phyloP scores from a whole-genome alignment of 257 asterid species.

The Verbena officinalis region DNA sequence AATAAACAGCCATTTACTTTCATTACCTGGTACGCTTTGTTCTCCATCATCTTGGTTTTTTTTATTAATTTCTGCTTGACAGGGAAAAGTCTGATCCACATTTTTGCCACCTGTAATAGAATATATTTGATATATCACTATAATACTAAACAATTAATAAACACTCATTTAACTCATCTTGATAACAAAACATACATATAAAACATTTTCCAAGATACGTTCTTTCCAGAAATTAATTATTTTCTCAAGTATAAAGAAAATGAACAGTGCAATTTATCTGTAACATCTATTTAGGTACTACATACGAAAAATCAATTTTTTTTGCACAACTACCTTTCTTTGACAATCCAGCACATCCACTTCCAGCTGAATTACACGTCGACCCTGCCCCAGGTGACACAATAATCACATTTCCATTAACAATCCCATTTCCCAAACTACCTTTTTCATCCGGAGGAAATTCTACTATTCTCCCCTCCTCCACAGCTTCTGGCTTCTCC shows the following conservation, averaged over 20 bases:
- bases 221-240: not conserved
- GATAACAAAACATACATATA: not conserved
- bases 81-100: conserved; percentile 7
- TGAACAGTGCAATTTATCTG: no score
- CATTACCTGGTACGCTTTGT: not conserved
- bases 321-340: not conserved
- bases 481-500: not conserved
- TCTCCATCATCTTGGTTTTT: not conserved
- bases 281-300: no score
- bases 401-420: not conserved
- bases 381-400: conserved; percentile 12
- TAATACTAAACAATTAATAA: not conserved
- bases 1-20: not conserved
- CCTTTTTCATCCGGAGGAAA: not conserved
- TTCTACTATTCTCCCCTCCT: not conserved
- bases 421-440: conserved; percentile 3
- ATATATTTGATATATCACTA: not conserved
- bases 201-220: not conserved
- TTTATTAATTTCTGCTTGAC: conserved; percentile 5
- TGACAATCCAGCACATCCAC: conserved; percentile 1
- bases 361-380: conserved; percentile 4
- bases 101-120: not conserved
- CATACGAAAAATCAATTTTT: not conserved
- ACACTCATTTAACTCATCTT: not conserved
- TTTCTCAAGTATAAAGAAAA: not conserved